phyloP scores from a whole-genome alignment of 495 filamentous ascomycete genomes.

The Aspergillus nanangensis region DNA sequence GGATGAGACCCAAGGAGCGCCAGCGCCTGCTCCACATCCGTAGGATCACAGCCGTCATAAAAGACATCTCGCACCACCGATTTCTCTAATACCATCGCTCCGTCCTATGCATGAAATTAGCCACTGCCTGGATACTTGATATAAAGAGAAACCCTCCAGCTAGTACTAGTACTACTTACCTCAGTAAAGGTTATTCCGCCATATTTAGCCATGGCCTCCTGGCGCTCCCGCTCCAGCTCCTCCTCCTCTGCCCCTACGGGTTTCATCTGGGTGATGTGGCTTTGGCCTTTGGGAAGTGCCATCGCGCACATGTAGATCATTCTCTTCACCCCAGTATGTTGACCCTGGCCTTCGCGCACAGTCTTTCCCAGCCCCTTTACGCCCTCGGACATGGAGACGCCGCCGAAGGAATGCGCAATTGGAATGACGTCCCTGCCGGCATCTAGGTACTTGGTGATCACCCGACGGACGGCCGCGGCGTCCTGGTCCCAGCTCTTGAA shows the following conservation, averaged over 20 bases:
- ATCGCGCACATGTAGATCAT: slow-evolving; percentile 36
- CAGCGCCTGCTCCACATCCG: slow-evolving; percentile 18
- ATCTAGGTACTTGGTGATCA: slow-evolving; percentile 19
- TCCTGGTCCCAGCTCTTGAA: slow-evolving; percentile 24
- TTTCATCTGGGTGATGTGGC: slow-evolving; percentile 16
- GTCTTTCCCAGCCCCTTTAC: slow-evolving; percentile 30
- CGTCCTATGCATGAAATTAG: slow-evolving; percentile 24
- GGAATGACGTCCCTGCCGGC: slow-evolving; percentile 30
- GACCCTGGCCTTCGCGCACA: slow-evolving; percentile 32
- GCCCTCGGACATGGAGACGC: slow-evolving; percentile 31
- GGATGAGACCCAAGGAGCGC: slow-evolving; percentile 23
- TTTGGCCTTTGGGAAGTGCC: slow-evolving; percentile 23
- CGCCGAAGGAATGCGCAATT: slow-evolving; percentile 36
- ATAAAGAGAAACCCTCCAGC: neutral
- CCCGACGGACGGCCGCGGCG: slow-evolving; percentile 20
- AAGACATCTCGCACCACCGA: slow-evolving; percentile 13
- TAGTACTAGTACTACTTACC: slow-evolving; percentile 6
- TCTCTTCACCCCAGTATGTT: slow-evolving; percentile 32
- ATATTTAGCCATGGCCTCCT: slow-evolving; percentile 10
- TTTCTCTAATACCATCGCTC: slow-evolving; percentile 19
- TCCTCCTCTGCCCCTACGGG: slow-evolving; percentile 20
- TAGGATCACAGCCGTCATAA: slow-evolving; percentile 19
- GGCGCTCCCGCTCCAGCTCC: slow-evolving; percentile 18
- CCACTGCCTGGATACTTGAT: no score
- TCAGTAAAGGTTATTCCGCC: slow-evolving; percentile 15